Base-by-base conservation (phyloP, 78 protist genomes). In the Protostelium mycophagum region DNA sequence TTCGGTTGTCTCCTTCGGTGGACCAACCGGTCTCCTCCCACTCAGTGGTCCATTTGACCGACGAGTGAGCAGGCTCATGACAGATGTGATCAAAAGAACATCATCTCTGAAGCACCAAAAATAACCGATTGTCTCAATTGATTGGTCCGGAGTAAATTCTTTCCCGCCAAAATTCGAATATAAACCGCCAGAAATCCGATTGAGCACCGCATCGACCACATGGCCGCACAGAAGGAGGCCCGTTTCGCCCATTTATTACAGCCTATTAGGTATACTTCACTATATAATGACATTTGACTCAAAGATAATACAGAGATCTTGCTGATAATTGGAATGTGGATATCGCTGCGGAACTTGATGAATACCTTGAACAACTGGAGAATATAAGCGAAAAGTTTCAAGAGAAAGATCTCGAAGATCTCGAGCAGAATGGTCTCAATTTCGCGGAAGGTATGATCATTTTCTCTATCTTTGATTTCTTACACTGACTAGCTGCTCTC, bases 301-400 rank as follows among this genome's bases (percentile, higher is more conserved):
- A n/a, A n/a, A n/a, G n/a, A n/a, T n/a, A n/a, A n/a, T 51, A 25
- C 73, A 92, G 95, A 86, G 98, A 96, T 63, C 90, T 97, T 10
- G 97, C 97, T 5, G 92, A 93, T 34, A 96, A 95, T 85, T 97
- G 98, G 98, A 92, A 83, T 37, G 92, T 97, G 1, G 98, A 97
- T 91, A 90, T 97, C 9, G 97, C 98, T 0, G 16, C 36, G 37
- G 98, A 97, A 90, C 94, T 97, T 38, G 97, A 94, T 34, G 97
- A 95, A 25, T 97, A 97, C 87, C 37, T 97, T 36, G 36, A 1
- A 10, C 96, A 96, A 38, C 92, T 97, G 23, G 94, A 93, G 37
- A 25, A 34, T 38, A 73, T 97, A 28, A 28, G 90, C 16, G 86
- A 95, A 1, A 36, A 89, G 0, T 90, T 97, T 38, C 31, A 25